Evolutionary conservation across 176 grass and related monocot species (phyloP), one percentile per base, ranked within the genome.

Genomic region (Rhynchospora pubera): DNA sequence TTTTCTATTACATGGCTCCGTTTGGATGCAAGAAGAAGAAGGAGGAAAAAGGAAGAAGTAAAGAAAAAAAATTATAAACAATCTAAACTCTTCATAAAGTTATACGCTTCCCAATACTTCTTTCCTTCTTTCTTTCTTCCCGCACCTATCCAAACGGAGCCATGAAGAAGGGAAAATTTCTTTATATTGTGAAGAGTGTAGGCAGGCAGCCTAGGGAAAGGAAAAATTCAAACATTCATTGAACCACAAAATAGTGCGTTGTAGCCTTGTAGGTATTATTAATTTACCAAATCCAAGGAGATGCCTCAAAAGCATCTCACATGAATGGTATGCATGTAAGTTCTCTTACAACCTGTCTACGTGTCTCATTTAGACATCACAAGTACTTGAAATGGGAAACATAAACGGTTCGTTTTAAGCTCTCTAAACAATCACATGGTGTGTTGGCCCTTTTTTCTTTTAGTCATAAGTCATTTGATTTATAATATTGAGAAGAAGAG

Each of bases 241-340:
- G 79, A 81, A 81, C 79, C 45, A 16, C 53, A 65, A 81, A 22
- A 47, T 65, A 79, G 8, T 60, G 39, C 15, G 34, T 48, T 6
- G 58, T n/a, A n/a, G n/a, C n/a, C n/a, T n/a, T n/a, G n/a, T 81
- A 16, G 26, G 61, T 15, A 19, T 65, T 80, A 63, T 13, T 65
- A 24, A 50, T 65, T 81, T 81, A 81, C 79, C 39, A 63, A 81
- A 81, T 64, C 42, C 79, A 81, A 81, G 56, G 59, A 32, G 21
- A 39, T 46, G 77, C 62, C 79, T 81, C 60, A 81, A 81, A 81
- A 81, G 79, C 79, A 81, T 81, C 8, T 53, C 32, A 81, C 60
- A 81, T 81, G 79, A 61, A 81, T 81, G 79, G 21, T 50, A 32
- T 80, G 57, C 57, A 80, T 81, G 42, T 21, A 81, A 81, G 9